Evolutionary conservation across 345 rosid genomes (phyloP), one percentile per base, ranked within the genome.

Genomic region (Orychophragmus violaceus): DNA sequence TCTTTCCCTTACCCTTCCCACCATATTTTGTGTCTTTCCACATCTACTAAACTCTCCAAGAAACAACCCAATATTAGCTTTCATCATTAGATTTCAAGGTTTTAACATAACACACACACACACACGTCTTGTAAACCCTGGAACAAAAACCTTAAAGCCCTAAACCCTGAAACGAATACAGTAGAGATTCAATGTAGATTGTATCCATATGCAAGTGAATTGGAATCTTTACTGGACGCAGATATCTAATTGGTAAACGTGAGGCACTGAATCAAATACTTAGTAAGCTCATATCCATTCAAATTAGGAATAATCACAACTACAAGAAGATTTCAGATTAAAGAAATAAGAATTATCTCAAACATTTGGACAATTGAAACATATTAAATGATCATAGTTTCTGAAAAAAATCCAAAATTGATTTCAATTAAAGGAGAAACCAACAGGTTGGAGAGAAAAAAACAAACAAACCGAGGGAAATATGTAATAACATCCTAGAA

Each of bases 1-100:
- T 87, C 81, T 93, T 93, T 58, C 88, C 97, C 56, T 93, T 93
- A 35, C 97, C 97, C 82, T 93, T 93, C n/a, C n/a, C n/a, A n/a
- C 85, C 83, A 14, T 77, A 74, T 76, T 85, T 88, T 19, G 81
- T 19, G 81, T 81, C 89, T 72, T 89, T 89, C 48, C 91, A 93
- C 96, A 87, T 85, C 66, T 55, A 8, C 63, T 62, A 21, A 12
- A 39, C 39, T 27, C 53, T 10, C 3, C 23, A 27, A 46, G 5
- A 62, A 25, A n/a, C 3, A 54, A n/a, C 24, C 68, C 46, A 65
- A 6, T 16, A 25, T 30, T 27, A 41, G 25, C 46, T 16, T 54
- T n/a, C n/a, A n/a, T n/a, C n/a, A 17, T 24, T 11, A 46, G 19
- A 32, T 3, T 22, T 12, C 33, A 46, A 5, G 17, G 56, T n/a